Evolutionary conservation across 352 stramenopile genomes (phyloP).

Genomic region (Halophytophthora polymorphica): DNA sequence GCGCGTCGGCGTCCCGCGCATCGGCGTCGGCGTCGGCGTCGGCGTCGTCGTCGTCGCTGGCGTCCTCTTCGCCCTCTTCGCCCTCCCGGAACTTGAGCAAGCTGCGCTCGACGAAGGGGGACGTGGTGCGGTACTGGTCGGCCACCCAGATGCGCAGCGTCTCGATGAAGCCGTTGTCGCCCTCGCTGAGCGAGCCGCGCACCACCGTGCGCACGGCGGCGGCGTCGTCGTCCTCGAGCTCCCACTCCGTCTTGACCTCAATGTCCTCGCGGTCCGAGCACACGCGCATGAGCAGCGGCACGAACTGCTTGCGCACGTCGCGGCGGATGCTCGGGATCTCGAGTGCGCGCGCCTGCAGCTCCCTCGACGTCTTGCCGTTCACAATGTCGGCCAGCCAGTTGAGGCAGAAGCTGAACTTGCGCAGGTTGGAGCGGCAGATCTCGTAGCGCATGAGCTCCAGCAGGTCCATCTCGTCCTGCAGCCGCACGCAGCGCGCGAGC

Average conservation of each 20-base stretch:
- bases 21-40: slow-evolving; percentile 9
- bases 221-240: slow-evolving; percentile 73
- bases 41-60: slow-evolving; percentile 20
- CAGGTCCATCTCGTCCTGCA: slow-evolving; percentile 63
- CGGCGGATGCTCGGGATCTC: slow-evolving; percentile 78
- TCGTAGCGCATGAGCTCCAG: slow-evolving; percentile 83
- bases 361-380: slow-evolving; percentile 67
- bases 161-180: slow-evolving; percentile 71
- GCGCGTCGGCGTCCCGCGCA: slow-evolving; percentile 10
- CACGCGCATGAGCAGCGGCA: slow-evolving; percentile 71
- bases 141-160: slow-evolving; percentile 84
- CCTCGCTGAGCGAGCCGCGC: slow-evolving; percentile 51
- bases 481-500: slow-evolving; percentile 54
- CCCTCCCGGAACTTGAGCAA: slow-evolving; percentile 79
- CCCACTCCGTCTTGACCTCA: slow-evolving; percentile 84
- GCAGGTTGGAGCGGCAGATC: slow-evolving; percentile 82
- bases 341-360: slow-evolving; percentile 70
- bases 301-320: slow-evolving; percentile 78
- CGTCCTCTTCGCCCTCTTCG: slow-evolving; percentile 47
- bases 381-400: slow-evolving; percentile 84
- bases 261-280: slow-evolving; percentile 80
- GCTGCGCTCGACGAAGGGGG: slow-evolving; percentile 81
- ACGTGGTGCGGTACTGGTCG: slow-evolving; percentile 84
- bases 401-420: slow-evolving; percentile 83
- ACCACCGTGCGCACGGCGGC: slow-evolving; percentile 63